Conservation (phyloP, 2,329 filamentous ascomycete genomes). For the Pochonia chlamydosporia region DNA sequence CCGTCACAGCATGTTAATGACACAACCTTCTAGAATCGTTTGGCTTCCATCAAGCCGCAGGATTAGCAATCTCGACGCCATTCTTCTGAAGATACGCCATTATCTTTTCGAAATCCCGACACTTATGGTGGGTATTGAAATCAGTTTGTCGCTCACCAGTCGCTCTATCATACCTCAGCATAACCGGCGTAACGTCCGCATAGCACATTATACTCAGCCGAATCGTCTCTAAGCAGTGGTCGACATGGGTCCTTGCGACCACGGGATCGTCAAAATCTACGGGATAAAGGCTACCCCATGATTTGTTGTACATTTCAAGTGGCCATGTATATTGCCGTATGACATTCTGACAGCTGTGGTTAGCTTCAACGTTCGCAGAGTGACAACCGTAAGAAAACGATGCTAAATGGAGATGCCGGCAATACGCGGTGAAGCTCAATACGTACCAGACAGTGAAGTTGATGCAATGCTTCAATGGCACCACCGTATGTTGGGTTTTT, state of each 20-base stretch:
- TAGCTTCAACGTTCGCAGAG: not conserved
- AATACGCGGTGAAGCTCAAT: no score
- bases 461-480: not conserved
- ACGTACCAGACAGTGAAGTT: constrained; percentile 5
- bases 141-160: not conserved
- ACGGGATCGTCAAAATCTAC: not conserved
- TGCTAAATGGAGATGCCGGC: no score
- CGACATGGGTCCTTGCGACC: not conserved
- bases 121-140: constrained; percentile 4
- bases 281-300: constrained; percentile 2
- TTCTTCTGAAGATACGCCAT: not conserved
- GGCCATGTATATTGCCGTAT: constrained; percentile 5
- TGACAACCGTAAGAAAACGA: not conserved
- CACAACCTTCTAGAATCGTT: no score
- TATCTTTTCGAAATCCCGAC: constrained; percentile 2
- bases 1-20: no score
- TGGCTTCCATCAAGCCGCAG: no score
- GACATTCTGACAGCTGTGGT: not conserved
- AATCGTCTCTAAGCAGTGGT: constrained; percentile 6
- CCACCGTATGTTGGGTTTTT: constrained; percentile 1
- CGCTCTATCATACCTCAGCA: not conserved
- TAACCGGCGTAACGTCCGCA: constrained; percentile 2
- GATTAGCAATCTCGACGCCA: not conserved
- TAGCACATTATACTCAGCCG: constrained; percentile 6
- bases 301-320: constrained; percentile 2